Evolutionary conservation across 352 stramenopile genomes (phyloP).

Genomic region (Globisporangium perplexum): DNA sequence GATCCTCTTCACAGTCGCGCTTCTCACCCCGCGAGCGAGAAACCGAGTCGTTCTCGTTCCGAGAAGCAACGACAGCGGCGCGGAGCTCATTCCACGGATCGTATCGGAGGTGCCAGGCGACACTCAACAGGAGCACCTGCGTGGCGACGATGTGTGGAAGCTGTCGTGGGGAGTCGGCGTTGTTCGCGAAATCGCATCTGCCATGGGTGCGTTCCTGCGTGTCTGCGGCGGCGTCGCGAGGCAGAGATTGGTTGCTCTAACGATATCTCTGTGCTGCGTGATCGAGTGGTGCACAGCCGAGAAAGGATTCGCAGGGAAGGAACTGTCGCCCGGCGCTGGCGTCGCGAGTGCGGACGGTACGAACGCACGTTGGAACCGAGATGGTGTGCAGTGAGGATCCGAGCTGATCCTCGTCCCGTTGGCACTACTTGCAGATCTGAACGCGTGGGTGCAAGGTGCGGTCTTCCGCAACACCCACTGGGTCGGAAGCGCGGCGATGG

Average conservation of each 20-base stretch:
- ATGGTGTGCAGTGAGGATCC: slow-evolving; percentile 1
- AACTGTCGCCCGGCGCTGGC: slow-evolving; percentile 32
- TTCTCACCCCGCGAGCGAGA: slow-evolving; percentile 50
- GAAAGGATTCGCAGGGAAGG: slow-evolving; percentile 31
- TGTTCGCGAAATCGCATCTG: slow-evolving; percentile 48
- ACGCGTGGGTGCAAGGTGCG: slow-evolving; percentile 55
- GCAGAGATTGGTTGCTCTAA: neutral
- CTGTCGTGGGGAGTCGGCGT: slow-evolving; percentile 49
- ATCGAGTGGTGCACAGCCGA: slow-evolving; percentile 19
- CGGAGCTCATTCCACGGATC: slow-evolving; percentile 37
- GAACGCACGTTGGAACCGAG: neutral
- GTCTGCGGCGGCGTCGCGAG: too few species aligned
- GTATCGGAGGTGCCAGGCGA: slow-evolving; percentile 42
- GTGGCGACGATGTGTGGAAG: slow-evolving; percentile 51
- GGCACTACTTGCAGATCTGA: slow-evolving; percentile 24
- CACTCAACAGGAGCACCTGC: slow-evolving; percentile 44
- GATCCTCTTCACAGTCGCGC: slow-evolving; percentile 79
- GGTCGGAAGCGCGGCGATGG: slow-evolving; percentile 80
- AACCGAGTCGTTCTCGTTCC: slow-evolving; percentile 40
- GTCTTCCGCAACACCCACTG: slow-evolving; percentile 84
- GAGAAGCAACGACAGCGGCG: slow-evolving; percentile 26
- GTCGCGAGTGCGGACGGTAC: slow-evolving; percentile 8
- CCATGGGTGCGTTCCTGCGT: slow-evolving; percentile 24
- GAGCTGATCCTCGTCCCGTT: too few species aligned
- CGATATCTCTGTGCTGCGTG: neutral